Conservation (phyloP, 2,329 filamentous ascomycete genomes). For the Mycosphaerella arachidis region DNA sequence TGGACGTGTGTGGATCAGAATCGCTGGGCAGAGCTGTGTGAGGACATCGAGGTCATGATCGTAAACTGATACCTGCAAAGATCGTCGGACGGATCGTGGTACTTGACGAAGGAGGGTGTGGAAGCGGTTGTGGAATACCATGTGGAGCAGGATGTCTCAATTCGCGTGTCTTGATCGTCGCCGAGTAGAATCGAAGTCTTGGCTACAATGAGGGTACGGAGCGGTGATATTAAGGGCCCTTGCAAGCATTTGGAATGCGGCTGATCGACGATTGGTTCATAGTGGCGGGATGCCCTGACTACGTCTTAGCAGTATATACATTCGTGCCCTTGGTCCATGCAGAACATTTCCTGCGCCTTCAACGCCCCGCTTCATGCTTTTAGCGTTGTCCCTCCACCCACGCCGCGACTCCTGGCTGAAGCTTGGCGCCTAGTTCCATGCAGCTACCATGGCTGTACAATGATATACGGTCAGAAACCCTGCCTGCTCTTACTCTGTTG, state of each 20-base stretch:
- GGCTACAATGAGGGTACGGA: background rate
- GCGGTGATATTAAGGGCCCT: background rate
- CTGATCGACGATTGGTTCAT: background rate
- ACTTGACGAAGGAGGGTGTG: background rate
- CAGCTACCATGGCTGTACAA: background rate
- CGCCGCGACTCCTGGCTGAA: background rate
- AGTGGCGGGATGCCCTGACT: background rate
- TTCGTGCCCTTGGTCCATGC: background rate
- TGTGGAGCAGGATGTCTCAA: background rate
- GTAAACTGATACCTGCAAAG: background rate
- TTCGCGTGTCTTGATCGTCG: background rate
- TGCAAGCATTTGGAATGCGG: background rate
- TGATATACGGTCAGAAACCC: background rate
- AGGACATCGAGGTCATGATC: background rate
- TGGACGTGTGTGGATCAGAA: no score
- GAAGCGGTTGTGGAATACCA: background rate
- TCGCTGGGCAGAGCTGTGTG: no score
- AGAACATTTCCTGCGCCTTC: conserved; percentile 1
- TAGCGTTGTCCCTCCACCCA: background rate
- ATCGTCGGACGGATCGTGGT: background rate
- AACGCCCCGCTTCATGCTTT: conserved; percentile 7
- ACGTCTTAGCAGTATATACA: background rate
- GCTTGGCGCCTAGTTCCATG: background rate
- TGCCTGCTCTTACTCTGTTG: background rate
- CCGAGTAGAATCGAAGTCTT: background rate